phyloP scores from a whole-genome alignment of 1,139 yeast genomes.

The Arxiozyma telluris region DNA sequence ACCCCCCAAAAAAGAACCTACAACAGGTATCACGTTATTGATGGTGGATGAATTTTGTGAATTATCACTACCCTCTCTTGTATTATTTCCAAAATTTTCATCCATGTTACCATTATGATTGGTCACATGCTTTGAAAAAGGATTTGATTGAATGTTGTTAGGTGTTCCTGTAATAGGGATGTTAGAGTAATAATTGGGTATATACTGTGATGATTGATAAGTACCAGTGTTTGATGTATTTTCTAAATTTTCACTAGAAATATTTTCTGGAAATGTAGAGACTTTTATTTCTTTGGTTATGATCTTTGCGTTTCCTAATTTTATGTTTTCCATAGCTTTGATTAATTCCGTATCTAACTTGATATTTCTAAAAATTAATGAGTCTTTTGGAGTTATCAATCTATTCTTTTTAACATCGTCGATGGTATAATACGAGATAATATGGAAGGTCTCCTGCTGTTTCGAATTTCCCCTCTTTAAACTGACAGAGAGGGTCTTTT shows the following conservation, averaged over 20 bases:
- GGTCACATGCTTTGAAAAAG: background rate
- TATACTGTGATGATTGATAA: slow-evolving; percentile 2
- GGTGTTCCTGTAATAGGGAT: background rate
- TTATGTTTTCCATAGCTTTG: slow-evolving; percentile 51
- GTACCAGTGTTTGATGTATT: slow-evolving; percentile 2
- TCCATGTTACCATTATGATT: background rate
- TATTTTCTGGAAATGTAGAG: slow-evolving; percentile 4
- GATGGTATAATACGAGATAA: slow-evolving; percentile 70
- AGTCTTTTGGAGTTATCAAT: slow-evolving; percentile 51
- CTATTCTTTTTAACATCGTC: slow-evolving; percentile 57
- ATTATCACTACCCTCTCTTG: background rate
- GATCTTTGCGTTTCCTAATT: slow-evolving; percentile 37
- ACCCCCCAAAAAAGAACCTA: background rate
- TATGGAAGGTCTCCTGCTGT: slow-evolving; percentile 49
- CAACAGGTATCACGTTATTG: background rate
- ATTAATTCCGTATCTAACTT: slow-evolving; percentile 51
- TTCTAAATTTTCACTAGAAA: background rate
- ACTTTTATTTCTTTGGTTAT: slow-evolving; percentile 2
- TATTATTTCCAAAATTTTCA: background rate
- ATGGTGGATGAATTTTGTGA: slow-evolving; percentile 2
- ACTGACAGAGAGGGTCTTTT: slow-evolving; percentile 68
- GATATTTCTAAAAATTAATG: slow-evolving; percentile 42
- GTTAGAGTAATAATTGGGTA: background rate
- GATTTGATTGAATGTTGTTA: background rate
- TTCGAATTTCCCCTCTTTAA: slow-evolving; percentile 24